phyloP scores from a whole-genome alignment of 2,329 filamentous ascomycete species.

The Ascochyta rabiei region DNA sequence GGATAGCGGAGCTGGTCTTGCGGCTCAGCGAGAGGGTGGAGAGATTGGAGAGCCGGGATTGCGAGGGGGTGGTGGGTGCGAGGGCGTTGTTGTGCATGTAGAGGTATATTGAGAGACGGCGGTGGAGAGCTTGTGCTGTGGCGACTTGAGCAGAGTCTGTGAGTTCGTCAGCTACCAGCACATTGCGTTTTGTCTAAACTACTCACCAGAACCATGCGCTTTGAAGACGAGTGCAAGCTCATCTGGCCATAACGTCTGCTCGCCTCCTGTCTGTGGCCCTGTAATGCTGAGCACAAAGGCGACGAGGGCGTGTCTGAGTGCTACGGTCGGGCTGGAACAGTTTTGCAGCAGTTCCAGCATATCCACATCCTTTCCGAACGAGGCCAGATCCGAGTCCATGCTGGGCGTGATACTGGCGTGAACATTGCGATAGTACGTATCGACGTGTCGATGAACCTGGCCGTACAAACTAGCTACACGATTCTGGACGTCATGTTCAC shows the following conservation, averaged over 20 bases:
- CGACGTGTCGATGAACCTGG: slow-evolving; percentile 37
- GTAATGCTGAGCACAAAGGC: slow-evolving; percentile 35
- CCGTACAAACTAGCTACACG: slow-evolving; percentile 33
- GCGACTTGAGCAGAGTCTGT: slow-evolving; percentile 13
- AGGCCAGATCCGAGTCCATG: slow-evolving; percentile 37
- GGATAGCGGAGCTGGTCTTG: slow-evolving; percentile 26
- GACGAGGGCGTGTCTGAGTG: slow-evolving; percentile 41
- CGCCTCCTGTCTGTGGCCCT: slow-evolving; percentile 16
- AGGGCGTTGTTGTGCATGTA: slow-evolving; percentile 19
- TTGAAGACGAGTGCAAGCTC: slow-evolving; percentile 21
- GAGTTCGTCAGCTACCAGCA: background rate
- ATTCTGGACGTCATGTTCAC: slow-evolving; percentile 28
- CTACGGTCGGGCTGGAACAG: slow-evolving; percentile 32
- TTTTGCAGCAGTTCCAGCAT: slow-evolving; percentile 36
- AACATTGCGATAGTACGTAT: slow-evolving; percentile 43
- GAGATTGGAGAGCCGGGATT: slow-evolving; percentile 6
- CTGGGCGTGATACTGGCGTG: slow-evolving; percentile 43
- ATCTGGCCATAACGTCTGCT: slow-evolving; percentile 31
- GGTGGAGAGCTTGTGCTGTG: slow-evolving; percentile 34
- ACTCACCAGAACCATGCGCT: background rate
- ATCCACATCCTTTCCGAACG: slow-evolving; percentile 31
- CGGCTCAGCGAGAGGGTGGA: slow-evolving; percentile 4
- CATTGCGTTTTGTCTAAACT: background rate
- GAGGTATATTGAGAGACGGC: slow-evolving; percentile 35
- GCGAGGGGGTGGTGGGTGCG: background rate